Base-by-base conservation (phyloP, 495 filamentous ascomycete genomes). In the Daldinia grandis region DNA sequence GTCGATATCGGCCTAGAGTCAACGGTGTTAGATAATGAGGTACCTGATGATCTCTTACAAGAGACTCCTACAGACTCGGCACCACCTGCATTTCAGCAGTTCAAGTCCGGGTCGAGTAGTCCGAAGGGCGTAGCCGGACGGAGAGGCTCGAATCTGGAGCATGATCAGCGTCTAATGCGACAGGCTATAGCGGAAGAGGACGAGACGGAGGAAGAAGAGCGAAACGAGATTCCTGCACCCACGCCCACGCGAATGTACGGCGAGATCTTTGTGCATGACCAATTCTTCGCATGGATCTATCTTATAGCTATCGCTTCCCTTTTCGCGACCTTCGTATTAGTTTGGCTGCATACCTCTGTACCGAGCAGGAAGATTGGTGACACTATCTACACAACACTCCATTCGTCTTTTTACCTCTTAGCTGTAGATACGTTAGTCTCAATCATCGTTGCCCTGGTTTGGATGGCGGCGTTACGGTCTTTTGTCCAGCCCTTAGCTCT, bases 351-450 rank as follows among this genome's bases (percentile, higher is more conserved):
- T 76, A 98, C 95, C 1, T 88, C 90, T 8, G 75, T 87, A 1
- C 91, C 92, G 1, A 79, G 82, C 10, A 82, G 82, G 47, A 91
- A 89, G 72, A 83, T 85, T 44, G 92, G 93, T 17, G 95, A 99
- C 77, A 97, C 96, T 9, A 93, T 99, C 58, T 98, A 99, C 79
- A 91, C 89, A 25, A 95, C 93, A 5, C 82, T 99, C 21, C 91
- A 91, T 71, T 85, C 88, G 25, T 98, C 95, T 0, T 95, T 95
- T 73, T 89, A 97, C 75, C 88, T 97, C 37, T 87, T 99, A 30
- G 92, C 93, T 10, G 85, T 94, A 51, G 95, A 98, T 76, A 98
- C 96, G 0, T 74, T 98, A 8, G 90, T 97, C n/a, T 90, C 95
- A 1, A 81, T 97, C 50, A 82, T 94, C 30, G 90, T 99, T 8